A percentile compares a stretch with the other conserved stretches of the same genome.
Conservation (phyloP, 108 stramenopile genomes). For the Seminavis robusta region DNA sequence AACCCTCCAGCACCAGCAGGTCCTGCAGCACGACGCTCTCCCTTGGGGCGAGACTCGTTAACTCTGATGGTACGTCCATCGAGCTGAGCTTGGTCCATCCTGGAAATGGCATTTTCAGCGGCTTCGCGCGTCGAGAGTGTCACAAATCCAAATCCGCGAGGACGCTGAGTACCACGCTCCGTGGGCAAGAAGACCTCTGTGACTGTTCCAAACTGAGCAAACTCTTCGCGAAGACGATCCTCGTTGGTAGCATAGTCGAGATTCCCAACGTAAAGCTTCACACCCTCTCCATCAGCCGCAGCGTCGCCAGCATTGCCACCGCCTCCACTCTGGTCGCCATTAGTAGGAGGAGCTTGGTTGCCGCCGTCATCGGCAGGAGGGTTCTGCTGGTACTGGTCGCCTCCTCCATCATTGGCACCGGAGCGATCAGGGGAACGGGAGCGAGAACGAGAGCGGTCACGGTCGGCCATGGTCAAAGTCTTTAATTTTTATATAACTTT, state of each 20-base stretch:
- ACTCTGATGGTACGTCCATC: conserved; percentile 87
- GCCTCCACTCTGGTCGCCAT: conserved; percentile 3
- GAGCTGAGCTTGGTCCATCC: conserved; percentile 78
- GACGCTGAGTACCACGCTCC: conserved; percentile 72
- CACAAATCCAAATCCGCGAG: conserved; percentile 85
- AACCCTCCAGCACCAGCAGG: conserved; percentile 57
- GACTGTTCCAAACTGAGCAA: conserved; percentile 75
- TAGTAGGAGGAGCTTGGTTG: not conserved
- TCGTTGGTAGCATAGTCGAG: conserved; percentile 81
- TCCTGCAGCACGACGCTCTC: conserved; percentile 42
- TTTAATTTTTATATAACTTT: too few relatives aligned
- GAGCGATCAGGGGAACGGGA: conserved; percentile 44
- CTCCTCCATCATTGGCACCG: conserved; percentile 4
- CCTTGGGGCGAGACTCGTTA: conserved; percentile 87
- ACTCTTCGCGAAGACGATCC: conserved; percentile 57
- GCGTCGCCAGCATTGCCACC: conserved; percentile 18
- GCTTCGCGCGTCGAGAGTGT: conserved; percentile 62
- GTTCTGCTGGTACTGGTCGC: conserved; percentile 11
- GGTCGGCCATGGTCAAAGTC: conserved; percentile 45
- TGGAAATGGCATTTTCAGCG: conserved; percentile 81
- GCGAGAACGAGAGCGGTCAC: conserved; percentile 40
- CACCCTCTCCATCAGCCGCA: conserved; percentile 28
- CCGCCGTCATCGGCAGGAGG: too few relatives aligned
- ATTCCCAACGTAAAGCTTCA: conserved; percentile 91
- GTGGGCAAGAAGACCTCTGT: conserved; percentile 80